These are phyloP conservation scores for Bretschneidera sinensis DNA, from an alignment of 345 rosid genomes.

Conservation along the genomic window DNA sequence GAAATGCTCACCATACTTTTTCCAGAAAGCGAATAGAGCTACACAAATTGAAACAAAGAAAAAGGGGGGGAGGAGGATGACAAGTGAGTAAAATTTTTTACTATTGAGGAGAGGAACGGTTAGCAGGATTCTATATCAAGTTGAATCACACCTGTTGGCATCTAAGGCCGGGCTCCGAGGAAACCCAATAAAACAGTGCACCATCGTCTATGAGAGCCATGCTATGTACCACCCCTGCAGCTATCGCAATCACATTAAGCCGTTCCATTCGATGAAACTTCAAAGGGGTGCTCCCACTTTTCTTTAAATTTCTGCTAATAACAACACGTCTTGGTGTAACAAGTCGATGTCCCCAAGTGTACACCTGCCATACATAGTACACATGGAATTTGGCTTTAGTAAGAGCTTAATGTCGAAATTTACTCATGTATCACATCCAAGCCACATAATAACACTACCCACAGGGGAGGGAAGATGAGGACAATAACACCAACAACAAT, in stretches of 20 bases:
- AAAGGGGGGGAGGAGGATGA: background rate
- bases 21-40: slow-evolving; percentile 63
- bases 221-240: slow-evolving; percentile 94
- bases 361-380: slow-evolving; percentile 48
- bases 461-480: background rate
- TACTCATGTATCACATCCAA: slow-evolving; percentile 6
- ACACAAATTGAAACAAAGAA: slow-evolving; percentile 14
- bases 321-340: slow-evolving; percentile 87
- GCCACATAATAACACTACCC: background rate
- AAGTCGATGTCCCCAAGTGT: slow-evolving; percentile 94
- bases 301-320: slow-evolving; percentile 67
- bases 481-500: background rate
- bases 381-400: slow-evolving; percentile 13
- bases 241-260: slow-evolving; percentile 70
- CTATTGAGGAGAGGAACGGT: background rate
- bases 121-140: background rate
- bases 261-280: slow-evolving; percentile 75
- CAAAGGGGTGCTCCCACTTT: slow-evolving; percentile 54
- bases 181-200: slow-evolving; percentile 84
- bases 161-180: slow-evolving; percentile 80
- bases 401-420: slow-evolving; percentile 9
- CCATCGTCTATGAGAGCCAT: slow-evolving; percentile 91
- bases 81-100: slow-evolving; percentile 1
- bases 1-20: slow-evolving; percentile 68
- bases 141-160: slow-evolving; percentile 75